These are phyloP conservation scores for Monosporozyma yasuniensis DNA, from an alignment of 805 yeast genomes.

Conservation along the genomic window DNA sequence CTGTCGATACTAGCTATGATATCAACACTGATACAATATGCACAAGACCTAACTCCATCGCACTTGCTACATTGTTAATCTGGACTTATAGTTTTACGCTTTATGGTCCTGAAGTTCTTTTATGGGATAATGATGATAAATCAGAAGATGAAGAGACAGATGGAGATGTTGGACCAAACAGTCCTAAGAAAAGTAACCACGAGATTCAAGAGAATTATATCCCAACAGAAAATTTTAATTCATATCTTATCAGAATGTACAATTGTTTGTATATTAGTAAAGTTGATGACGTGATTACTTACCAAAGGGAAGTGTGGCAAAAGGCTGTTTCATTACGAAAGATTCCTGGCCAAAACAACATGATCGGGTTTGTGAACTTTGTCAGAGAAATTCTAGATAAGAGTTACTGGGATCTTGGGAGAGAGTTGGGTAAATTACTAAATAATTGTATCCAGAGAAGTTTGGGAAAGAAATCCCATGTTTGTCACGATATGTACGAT, in stretches of 20 bases:
- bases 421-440: slow-evolving; percentile 46
- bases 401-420: slow-evolving; percentile 49
- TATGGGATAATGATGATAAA: slow-evolving; percentile 19
- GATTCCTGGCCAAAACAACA: slow-evolving; percentile 38
- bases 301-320: slow-evolving; percentile 35
- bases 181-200: slow-evolving; percentile 1
- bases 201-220: slow-evolving; percentile 11
- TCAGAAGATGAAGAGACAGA: not conserved
- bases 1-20: slow-evolving; percentile 32
- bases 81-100: slow-evolving; percentile 45
- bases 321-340: slow-evolving; percentile 35
- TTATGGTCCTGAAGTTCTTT: slow-evolving; percentile 38
- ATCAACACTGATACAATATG: slow-evolving; percentile 45
- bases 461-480: slow-evolving; percentile 38
- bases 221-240: slow-evolving; percentile 42
- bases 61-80: slow-evolving; percentile 29
- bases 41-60: slow-evolving; percentile 31
- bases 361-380: slow-evolving; percentile 47
- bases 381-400: slow-evolving; percentile 34
- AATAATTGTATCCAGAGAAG: slow-evolving; percentile 47
- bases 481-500: slow-evolving; percentile 45
- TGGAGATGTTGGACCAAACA: not conserved
- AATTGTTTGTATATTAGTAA: slow-evolving; percentile 26
- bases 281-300: slow-evolving; percentile 28
- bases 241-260: slow-evolving; percentile 43